Conservation (phyloP, 2,329 filamentous ascomycete genomes). For the Nannizzia gypsea region DNA sequence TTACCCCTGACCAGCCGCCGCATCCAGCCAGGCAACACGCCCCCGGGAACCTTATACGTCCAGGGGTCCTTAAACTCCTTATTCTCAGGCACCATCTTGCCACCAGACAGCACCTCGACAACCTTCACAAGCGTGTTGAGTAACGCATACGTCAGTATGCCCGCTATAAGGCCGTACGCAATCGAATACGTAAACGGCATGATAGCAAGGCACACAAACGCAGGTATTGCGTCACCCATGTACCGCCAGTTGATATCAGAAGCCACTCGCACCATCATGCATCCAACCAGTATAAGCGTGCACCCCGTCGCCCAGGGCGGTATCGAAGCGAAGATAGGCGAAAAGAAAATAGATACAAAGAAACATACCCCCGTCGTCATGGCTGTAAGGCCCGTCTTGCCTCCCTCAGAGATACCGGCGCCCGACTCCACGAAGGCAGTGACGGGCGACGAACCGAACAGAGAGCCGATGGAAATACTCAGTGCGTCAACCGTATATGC, state of each 20-base stretch:
- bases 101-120: slow-evolving; percentile 53
- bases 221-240: slow-evolving; percentile 69
- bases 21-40: slow-evolving; percentile 64
- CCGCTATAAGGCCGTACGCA: slow-evolving; percentile 72
- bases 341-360: slow-evolving; percentile 79
- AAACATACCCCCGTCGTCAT: slow-evolving; percentile 71
- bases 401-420: slow-evolving; percentile 78
- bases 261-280: slow-evolving; percentile 69
- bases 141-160: slow-evolving; percentile 63
- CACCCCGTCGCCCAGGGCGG: slow-evolving; percentile 82
- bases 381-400: slow-evolving; percentile 71
- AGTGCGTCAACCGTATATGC: slow-evolving; percentile 78
- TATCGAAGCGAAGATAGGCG: slow-evolving; percentile 80
- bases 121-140: slow-evolving; percentile 62
- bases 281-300: slow-evolving; percentile 77
- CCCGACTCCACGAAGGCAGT: slow-evolving; percentile 85
- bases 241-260: slow-evolving; percentile 84
- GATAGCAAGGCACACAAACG: slow-evolving; percentile 69
- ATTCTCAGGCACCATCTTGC: slow-evolving; percentile 61
- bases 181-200: slow-evolving; percentile 91
- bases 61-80: slow-evolving; percentile 67
- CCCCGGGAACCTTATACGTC: slow-evolving; percentile 59
- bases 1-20: slow-evolving; percentile 52
- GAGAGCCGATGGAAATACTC: slow-evolving; percentile 64
- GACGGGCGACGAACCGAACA: slow-evolving; percentile 68